Evolutionary conservation across 352 stramenopile genomes (phyloP).

Genomic region (Blastocystis sp.): DNA sequence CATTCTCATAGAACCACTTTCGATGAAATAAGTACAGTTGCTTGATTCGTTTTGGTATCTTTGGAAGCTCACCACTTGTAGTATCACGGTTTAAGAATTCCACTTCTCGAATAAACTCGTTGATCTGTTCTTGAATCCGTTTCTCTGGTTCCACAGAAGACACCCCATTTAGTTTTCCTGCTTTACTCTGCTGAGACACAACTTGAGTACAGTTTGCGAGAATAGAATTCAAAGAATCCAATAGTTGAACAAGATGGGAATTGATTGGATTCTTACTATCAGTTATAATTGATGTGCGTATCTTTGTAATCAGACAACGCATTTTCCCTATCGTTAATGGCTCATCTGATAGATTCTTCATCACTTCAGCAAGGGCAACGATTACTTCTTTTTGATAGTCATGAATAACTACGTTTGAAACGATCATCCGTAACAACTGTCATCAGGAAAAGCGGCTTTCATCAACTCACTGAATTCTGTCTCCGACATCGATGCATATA

Average conservation of each 20-base stretch:
- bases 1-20: background rate
- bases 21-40: background rate
- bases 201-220: background rate
- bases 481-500: background rate
- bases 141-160: background rate
- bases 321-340: background rate
- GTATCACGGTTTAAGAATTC: slow-evolving; percentile 21
- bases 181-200: background rate
- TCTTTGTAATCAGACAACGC: background rate
- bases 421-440: background rate
- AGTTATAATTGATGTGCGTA: background rate
- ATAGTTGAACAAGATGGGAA: background rate
- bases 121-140: background rate
- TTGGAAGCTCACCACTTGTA: background rate
- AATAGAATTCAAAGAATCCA: background rate
- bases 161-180: background rate
- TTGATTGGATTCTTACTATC: background rate
- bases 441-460: background rate
- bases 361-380: background rate
- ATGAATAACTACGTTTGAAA: background rate
- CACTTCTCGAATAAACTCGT: slow-evolving; percentile 17
- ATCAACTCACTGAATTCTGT: background rate
- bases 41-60: slow-evolving; percentile 22
- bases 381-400: background rate
- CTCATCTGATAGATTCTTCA: background rate